A percentile compares a stretch with the other conserved stretches of the same genome.
Evolutionary conservation across 495 filamentous ascomycete genomes (phyloP).

Genomic region (Hypoxylon lenormandii): DNA sequence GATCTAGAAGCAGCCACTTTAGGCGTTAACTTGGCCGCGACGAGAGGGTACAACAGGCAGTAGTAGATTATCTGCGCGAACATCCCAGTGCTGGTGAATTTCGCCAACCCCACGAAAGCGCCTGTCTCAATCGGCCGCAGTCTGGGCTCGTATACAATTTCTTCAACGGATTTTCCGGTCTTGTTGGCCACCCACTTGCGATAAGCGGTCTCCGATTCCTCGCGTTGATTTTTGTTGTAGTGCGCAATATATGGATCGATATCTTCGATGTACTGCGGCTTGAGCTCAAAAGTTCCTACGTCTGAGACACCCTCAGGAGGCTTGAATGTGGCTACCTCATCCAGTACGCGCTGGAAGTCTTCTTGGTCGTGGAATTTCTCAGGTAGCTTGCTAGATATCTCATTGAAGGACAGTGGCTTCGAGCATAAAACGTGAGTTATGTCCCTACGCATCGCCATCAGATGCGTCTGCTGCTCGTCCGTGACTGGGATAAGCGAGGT

Average conservation of each 20-base stretch:
- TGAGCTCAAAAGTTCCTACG: conserved; percentile 92
- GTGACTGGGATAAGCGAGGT: conserved; percentile 78
- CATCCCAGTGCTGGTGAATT: conserved; percentile 82
- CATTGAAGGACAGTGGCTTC: conserved; percentile 92
- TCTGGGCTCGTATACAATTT: conserved; percentile 94
- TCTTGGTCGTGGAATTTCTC: conserved; percentile 87
- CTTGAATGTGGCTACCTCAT: conserved; percentile 88
- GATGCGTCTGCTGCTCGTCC: conserved; percentile 72
- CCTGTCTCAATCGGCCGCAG: conserved; percentile 81
- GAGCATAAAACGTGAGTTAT: conserved; percentile 95
- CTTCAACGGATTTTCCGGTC: conserved; percentile 79
- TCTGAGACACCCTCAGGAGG: conserved; percentile 91
- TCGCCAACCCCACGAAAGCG: conserved; percentile 76
- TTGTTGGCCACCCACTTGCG: conserved; percentile 86
- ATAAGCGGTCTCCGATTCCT: conserved; percentile 91
- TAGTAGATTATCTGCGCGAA: conserved; percentile 94
- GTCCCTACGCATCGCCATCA: conserved; percentile 82
- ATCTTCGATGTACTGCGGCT: conserved; percentile 81
- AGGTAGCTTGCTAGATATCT: conserved; percentile 80
- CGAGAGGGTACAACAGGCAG: conserved; percentile 79
- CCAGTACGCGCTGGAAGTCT: conserved; percentile 81
- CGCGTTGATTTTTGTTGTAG: conserved; percentile 95
- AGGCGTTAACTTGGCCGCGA: conserved; percentile 72
- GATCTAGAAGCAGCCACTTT: conserved; percentile 81
- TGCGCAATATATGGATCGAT: conserved; percentile 95